Conservation (phyloP, 116 monocot genomes). For the Thalassia testudinum region DNA sequence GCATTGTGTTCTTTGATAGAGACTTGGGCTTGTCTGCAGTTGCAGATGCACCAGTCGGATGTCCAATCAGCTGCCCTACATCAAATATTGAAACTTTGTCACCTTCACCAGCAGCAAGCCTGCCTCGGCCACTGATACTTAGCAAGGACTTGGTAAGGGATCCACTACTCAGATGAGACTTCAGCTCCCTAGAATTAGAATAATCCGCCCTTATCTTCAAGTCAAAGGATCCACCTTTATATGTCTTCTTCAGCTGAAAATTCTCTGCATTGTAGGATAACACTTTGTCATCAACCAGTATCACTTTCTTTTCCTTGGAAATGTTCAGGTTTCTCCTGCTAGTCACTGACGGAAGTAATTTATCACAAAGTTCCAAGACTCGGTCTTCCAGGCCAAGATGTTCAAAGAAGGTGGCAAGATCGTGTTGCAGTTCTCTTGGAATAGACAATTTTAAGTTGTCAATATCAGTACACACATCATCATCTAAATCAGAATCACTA, state of each 20-base stretch:
- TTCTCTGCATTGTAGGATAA: constrained; percentile 42
- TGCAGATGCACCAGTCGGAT: constrained; percentile 46
- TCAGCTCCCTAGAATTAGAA: constrained; percentile 86
- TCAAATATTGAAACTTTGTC: constrained; percentile 96
- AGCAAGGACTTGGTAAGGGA: constrained; percentile 75
- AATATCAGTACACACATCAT: constrained; percentile 43
- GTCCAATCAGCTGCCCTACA: constrained; percentile 83
- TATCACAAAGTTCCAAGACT: constrained; percentile 56
- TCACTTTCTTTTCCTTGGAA: constrained; percentile 66
- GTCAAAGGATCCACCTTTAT: constrained; percentile 89
- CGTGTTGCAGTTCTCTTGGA: constrained; percentile 45
- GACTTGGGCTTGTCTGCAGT: constrained; percentile 88
- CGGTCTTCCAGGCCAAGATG: constrained; percentile 50
- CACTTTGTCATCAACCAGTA: constrained; percentile 46
- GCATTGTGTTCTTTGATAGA: constrained; percentile 78
- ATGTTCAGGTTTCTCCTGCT: constrained; percentile 36
- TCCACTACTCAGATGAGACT: constrained; percentile 57
- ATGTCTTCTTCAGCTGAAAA: constrained; percentile 79
- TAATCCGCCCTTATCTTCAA: constrained; percentile 93
- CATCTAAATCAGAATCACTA: constrained; percentile 88
- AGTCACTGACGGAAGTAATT: constrained; percentile 43
- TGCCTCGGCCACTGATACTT: constrained; percentile 61
- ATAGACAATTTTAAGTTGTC: constrained; percentile 46
- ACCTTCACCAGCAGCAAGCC: constrained; percentile 93
- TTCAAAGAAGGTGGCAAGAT: constrained; percentile 36